Conservation (phyloP, 2,329 filamentous ascomycete species). For the Madurella mycetomatis region DNA sequence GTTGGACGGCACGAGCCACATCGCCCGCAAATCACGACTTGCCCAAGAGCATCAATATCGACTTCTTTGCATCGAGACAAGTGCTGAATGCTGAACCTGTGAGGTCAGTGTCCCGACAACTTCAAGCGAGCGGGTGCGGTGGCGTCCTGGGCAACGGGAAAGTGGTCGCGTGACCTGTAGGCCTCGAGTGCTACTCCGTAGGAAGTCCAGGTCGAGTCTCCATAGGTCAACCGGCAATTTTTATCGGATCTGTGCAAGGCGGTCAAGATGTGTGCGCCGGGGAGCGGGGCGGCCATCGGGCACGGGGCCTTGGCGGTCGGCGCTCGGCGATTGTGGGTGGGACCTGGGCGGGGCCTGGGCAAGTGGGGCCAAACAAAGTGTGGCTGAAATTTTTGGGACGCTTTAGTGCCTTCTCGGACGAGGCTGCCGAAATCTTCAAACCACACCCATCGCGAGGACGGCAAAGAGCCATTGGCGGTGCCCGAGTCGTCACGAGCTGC, state of each 20-base stretch:
- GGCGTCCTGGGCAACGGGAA: slow-evolving; percentile 5
- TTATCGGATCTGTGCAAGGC: slow-evolving; percentile 6
- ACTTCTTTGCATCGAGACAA: neutral
- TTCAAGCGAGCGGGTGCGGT: neutral
- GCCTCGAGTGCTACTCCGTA: neutral
- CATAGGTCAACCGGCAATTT: slow-evolving; percentile 10
- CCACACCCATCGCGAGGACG: neutral
- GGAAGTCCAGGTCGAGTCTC: slow-evolving; percentile 4
- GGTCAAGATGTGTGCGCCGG: slow-evolving; percentile 5
- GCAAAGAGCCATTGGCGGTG: slow-evolving; percentile 1
- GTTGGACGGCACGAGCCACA: slow-evolving; percentile 1
- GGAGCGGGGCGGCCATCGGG: slow-evolving; percentile 1
- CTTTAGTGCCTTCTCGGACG: slow-evolving; percentile 7
- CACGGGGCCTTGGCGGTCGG: neutral
- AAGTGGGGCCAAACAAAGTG: slow-evolving; percentile 7
- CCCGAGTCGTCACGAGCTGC: slow-evolving; percentile 10
- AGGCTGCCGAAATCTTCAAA: slow-evolving; percentile 24
- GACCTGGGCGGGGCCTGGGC: neutral
- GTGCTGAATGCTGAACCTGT: slow-evolving; percentile 1
- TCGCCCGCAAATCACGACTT: neutral
- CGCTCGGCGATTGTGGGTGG: slow-evolving; percentile 4
- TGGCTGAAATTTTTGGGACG: slow-evolving; percentile 23
- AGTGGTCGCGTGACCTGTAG: slow-evolving; percentile 18
- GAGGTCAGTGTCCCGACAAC: neutral
- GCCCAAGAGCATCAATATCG: too few relatives aligned